Evolutionary conservation across 768 basidiomycete genomes (phyloP), one percentile per base, ranked within the genome.

Genomic region (Lactarius hengduanensis): DNA sequence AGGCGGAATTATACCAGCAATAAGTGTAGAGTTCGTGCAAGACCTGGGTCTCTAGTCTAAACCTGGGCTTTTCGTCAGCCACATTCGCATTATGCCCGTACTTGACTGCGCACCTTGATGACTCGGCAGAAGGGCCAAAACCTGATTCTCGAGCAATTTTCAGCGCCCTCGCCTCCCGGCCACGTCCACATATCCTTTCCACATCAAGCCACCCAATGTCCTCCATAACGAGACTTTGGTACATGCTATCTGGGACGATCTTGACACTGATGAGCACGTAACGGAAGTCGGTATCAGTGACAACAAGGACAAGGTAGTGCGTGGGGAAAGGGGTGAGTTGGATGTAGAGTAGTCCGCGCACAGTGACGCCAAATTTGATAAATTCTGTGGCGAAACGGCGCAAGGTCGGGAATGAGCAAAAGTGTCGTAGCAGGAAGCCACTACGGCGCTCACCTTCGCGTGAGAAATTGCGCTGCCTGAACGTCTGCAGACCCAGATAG

Each of bases 261-360:
- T 83, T 80, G 59, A 86, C 86, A 9, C 86, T 86, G 61, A 96
- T 88, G 45, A 96, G 81, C 8, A 93, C 95, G 73, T 90, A 95
- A 57, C 86, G 85, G 72, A 94, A 89, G 60, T 87, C 84, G 56
- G 87, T 82, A 65, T 93, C 89, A 0, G 87, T 86, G 68, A 94
- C 85, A 50, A 94, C 88, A 30, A 96, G 82, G 13, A 93, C 91
- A 47, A 97, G 86, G 74, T 93, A 94, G 74, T 96, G 90, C 55
- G 79, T 83, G 1, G 90, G 87, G 72, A 92, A 93, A 65, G 85
- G 89, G 50, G 86, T 74, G 9, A 96, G 82, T 71, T 91, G 88
- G 67, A 95, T 89, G 75, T 87, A 94, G 30, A 95, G 80, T 54
- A 77, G 84, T 45, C 83, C 85, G 56, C 86, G 85, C 26, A 83